Evolutionary conservation across 495 filamentous ascomycete species (phyloP), one percentile per base, ranked within the genome.

Genomic region (Viridothelium virens): DNA sequence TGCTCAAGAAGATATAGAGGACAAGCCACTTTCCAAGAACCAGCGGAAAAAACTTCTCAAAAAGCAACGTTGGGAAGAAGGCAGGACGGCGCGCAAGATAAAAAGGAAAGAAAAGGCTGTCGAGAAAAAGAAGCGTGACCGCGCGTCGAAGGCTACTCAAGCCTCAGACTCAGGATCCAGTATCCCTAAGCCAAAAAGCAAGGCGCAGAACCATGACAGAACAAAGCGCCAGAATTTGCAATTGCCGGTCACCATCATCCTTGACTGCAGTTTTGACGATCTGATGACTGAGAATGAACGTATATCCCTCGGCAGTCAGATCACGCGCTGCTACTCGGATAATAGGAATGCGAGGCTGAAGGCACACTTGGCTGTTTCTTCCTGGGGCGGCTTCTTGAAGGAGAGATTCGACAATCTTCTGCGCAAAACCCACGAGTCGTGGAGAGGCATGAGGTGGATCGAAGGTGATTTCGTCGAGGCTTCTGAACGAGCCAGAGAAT

Each of bases 221-320:
- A 59, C 63, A 68, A 73, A 14, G 68, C 68, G 69, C 44, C 74
- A 72, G 63, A 77, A 79, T 36, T 75, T 78, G 50, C 78, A 83
- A 68, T 77, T 92, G 6, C 92, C 93, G 2, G 75, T 97, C 6
- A 83, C 90, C 0, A 72, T 97, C 69, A 78, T 99, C 46, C 76
- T 99, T 69, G 94, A 99, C 75, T 97, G 95, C 74, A 86, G 89
- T 67, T 99, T 93, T 69, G 91, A 99, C 69, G 83, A 89, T 11
- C 79, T 93, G 71, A 99, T 99, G 94, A 79, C 78, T 37, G 85
- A 89, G 0, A 85, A 87, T 63, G 95, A 99, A 73, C 79, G 90
- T 18, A 86, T 89, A 7, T 96, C 91, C 2, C 82, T 98, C 10
- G 85, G 82, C 2, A 82, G 83, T 36, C 94, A 99, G 76, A 76